Evolutionary conservation across 2,329 filamentous ascomycete species (phyloP).

Genomic region (Graphilbum fragrans): DNA sequence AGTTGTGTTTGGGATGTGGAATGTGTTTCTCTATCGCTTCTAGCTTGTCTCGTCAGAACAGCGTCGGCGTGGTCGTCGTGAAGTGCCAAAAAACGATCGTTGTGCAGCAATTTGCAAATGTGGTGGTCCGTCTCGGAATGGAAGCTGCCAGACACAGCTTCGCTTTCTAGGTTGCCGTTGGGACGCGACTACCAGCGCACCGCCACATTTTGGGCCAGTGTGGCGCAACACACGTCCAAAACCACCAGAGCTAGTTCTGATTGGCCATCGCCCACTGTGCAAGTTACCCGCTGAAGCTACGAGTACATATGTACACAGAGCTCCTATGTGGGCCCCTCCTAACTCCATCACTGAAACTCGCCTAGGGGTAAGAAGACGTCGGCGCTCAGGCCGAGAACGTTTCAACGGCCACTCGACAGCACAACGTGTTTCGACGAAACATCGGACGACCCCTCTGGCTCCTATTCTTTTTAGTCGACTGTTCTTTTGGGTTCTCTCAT

Average conservation of each 20-base stretch:
- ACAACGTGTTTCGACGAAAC: conserved; percentile 1
- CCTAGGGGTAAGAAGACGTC: too few species aligned
- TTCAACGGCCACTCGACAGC: background rate
- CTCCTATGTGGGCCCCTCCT: too few species aligned
- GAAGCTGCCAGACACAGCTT: background rate
- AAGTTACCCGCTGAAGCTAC: background rate
- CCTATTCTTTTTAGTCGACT: background rate
- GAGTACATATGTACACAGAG: too few species aligned
- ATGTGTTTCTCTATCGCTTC: background rate
- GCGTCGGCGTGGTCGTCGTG: background rate
- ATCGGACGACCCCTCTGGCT: background rate
- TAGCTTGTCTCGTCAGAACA: background rate
- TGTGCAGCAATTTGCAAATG: too few species aligned
- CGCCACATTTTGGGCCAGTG: conserved; percentile 1
- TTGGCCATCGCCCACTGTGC: background rate
- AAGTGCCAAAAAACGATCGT: background rate
- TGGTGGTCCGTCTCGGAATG: too few species aligned
- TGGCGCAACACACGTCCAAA: background rate
- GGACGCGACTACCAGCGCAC: background rate
- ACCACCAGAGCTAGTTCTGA: background rate
- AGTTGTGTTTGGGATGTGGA: too few species aligned
- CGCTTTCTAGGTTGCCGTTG: background rate
- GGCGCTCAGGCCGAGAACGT: conserved; percentile 1
- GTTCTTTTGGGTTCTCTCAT: background rate
- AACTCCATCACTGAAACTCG: background rate